Base-by-base conservation (phyloP, 495 filamentous ascomycete species). In the Hypoxylon cercidicola region DNA sequence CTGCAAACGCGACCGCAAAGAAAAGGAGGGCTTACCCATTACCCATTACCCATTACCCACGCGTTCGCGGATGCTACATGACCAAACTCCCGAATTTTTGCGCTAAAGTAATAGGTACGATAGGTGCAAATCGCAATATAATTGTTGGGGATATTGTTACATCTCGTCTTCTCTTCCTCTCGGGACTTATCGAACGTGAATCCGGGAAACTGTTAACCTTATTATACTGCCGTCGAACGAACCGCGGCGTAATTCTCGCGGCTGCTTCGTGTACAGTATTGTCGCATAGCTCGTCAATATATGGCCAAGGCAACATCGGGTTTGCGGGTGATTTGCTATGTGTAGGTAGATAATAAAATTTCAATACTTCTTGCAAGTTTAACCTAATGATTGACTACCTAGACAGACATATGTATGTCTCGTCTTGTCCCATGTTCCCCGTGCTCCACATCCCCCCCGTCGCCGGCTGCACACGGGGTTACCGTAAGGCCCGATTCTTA, bases 151-250 rank as follows among this genome's bases (percentile, higher is more conserved):
- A 52, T 16, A 32, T 18, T 40, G 25, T 39, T 45, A 21, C 49
- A 47, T 50, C 23, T 18, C 25, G 25, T 28, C 28, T 50, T 35
- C 11, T 15, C 15, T 48, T 18, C 6, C 15, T 47, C 56, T 55
- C 65, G 65, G 59, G 65, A 68, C 53, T 59, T 68, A 43, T 37
- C 35, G n/a, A 43, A 19, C 13, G 39, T 21, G 49, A 68, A 55
- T 55, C 64, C 41, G 58, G 59, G 53, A 44, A 62, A 23, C 3
- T 39, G 13, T 54, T 60, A 55, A 60, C 54, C 16, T 62, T 52
- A 50, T 45, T 59, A 53, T 62, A 61, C 45, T 51, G 45, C 18
- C 39, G 15, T 16, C 41, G 19, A 13, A 37, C 54, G 19, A 53
- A 51, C 25, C 25, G 40, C 13, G 44, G 60, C 16, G 35, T 5